Base-by-base conservation (phyloP, 352 stramenopile genomes). In the Pythium pyrilobum region DNA sequence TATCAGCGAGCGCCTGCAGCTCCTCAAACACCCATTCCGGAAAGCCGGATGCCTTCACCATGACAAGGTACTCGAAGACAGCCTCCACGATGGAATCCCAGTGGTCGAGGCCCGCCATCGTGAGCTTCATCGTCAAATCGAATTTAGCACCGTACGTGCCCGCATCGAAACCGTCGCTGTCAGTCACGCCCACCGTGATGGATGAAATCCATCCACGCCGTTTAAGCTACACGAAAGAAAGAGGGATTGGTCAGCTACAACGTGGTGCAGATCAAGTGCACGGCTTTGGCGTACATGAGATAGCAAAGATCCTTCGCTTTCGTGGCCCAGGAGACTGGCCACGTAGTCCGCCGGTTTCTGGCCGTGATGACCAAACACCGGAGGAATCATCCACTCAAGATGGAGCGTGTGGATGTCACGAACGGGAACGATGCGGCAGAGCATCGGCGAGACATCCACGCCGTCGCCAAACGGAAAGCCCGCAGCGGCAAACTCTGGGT, bases 341-440 rank as follows among this genome's bases (percentile, higher is more conserved):
- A 95, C 69, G 34, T 92, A 92, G 43, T 92, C 80, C 18, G 80
- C 69, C 2, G 85, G 85, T 21, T 92, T 92, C 29, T 89, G 74
- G 23, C 76, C 71, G 64, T 93, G 74, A 11, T 70, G 51, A 6
- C 83, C 81, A 56, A 89, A 67, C 28, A 90, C 64, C 0, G 82
- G 64, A 12, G 85, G 78, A 27, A 95, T 69, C 74, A 88, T 87
- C 81, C 81, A 94, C 42, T 78, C 66, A 20, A 92, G 62, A 45
- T 87, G 69, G 11, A 94, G 66, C 13, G 69, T 83, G 62, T 94
- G 77, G 39, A 89, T 88, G 43, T 91, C 77, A 28, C 82, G 78
- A 15, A 94, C 73, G 0, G 84, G 84, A 0, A 90, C 54, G 42
- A 94, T 74, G 24, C 81, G 77, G 34, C 75, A 89, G 0, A 92